Percentiles rank a stretch among this genome's conserved stretches.
Conservation (phyloP, 139 green algal species). For the Chlamydomonas sp. region DNA sequence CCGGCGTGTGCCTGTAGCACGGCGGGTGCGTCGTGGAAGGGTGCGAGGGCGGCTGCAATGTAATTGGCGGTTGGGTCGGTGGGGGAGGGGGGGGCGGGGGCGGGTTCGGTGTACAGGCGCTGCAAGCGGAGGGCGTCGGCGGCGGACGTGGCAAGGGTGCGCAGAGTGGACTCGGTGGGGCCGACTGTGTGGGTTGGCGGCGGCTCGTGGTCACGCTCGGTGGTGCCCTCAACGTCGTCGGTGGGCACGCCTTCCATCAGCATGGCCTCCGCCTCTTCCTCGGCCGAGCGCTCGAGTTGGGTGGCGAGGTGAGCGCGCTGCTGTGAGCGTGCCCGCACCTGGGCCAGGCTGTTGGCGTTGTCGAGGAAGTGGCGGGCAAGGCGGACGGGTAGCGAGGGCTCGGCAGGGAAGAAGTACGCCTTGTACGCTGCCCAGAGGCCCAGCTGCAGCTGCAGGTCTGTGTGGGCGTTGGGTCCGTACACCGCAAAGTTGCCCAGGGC, state of each 20-base stretch:
- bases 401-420: neutral
- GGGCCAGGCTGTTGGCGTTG: neutral
- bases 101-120: too few species aligned
- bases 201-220: too few species aligned
- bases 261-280: neutral
- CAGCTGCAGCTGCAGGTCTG: neutral
- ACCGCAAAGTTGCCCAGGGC: slow-evolving; percentile 13
- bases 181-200: too few species aligned
- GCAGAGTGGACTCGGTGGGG: too few species aligned
- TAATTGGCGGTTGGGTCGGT: too few species aligned
- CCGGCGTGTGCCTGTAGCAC: too few species aligned
- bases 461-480: neutral
- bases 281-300: neutral
- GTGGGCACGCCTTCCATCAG: neutral
- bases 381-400: neutral
- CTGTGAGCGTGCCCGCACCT: neutral
- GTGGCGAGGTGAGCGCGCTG: neutral
- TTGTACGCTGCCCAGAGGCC: neutral
- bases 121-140: too few species aligned
- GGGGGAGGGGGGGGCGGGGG: too few species aligned
- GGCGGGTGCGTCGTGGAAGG: too few species aligned
- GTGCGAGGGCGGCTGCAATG: too few species aligned
- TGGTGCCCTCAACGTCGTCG: neutral
- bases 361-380: neutral
- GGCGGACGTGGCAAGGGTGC: too few species aligned